Evolutionary conservation across 306 rosid genomes (phyloP).

Genomic region (Morella rubra): DNA sequence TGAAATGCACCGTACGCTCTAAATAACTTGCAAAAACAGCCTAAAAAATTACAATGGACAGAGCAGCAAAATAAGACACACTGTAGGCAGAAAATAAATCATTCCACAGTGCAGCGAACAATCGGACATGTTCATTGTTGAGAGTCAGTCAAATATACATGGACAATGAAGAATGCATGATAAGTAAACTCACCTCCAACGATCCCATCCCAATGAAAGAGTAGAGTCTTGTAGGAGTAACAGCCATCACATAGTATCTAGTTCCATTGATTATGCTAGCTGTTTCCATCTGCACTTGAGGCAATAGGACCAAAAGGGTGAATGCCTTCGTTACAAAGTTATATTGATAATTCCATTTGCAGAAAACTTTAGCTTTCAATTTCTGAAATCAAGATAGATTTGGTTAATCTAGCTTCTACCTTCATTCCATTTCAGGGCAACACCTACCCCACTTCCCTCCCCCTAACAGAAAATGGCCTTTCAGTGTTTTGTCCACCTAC

Average conservation of each 20-base stretch:
- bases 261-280: conserved; percentile 70
- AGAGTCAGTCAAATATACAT: neutral
- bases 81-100: conserved; percentile 17
- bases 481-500: neutral
- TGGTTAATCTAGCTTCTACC: neutral
- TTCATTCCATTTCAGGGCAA: neutral
- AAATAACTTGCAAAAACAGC: conserved; percentile 76
- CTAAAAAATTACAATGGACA: conserved; percentile 49
- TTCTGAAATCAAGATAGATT: conserved; percentile 7
- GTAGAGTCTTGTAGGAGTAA: conserved; percentile 88
- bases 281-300: conserved; percentile 80
- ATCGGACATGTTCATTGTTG: neutral
- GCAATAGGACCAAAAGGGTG: conserved; percentile 28
- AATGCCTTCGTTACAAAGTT: conserved; percentile 14
- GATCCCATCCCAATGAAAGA: conserved; percentile 87
- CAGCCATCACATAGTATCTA: conserved; percentile 93
- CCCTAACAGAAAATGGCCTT: neutral
- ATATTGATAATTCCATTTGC: neutral
- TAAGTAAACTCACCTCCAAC: conserved; percentile 64
- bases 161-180: neutral
- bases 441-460: neutral
- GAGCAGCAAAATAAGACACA: conserved; percentile 19
- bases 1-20: conserved; percentile 85
- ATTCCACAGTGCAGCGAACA: neutral
- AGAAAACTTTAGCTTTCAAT: conserved; percentile 8